These are phyloP conservation scores for Verruconis gallopava DNA, from an alignment of 2,329 filamentous ascomycete genomes.

Conservation along the genomic window DNA sequence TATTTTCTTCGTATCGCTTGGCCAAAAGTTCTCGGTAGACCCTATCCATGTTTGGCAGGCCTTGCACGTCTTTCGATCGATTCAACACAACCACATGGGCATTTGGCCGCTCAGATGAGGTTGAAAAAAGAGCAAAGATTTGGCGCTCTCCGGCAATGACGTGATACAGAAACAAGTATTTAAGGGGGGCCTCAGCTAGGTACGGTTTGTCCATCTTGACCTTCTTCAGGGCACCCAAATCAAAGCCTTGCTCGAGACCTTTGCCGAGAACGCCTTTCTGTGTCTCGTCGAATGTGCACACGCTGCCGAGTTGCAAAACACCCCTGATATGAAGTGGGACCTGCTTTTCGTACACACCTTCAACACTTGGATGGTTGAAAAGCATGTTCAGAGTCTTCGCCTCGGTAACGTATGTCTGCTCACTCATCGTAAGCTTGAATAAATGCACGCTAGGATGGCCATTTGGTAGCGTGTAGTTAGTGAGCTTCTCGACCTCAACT, in stretches of 20 bases:
- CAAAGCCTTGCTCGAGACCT: conserved; percentile 87
- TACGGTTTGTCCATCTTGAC: conserved; percentile 59
- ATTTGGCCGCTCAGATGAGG: conserved; percentile 48
- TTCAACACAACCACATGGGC: conserved; percentile 85
- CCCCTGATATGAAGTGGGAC: conserved; percentile 78
- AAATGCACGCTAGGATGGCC: conserved; percentile 88
- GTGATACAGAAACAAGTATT: conserved; percentile 87
- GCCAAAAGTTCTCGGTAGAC: conserved; percentile 70
- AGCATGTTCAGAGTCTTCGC: conserved; percentile 68
- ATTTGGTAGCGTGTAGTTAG: conserved; percentile 85
- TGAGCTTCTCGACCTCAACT: conserved; percentile 84
- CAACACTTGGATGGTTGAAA: conserved; percentile 86
- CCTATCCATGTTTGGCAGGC: conserved; percentile 79
- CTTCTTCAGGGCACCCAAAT: conserved; percentile 61
- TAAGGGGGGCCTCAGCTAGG: conserved; percentile 58
- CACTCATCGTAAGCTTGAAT: conserved; percentile 83
- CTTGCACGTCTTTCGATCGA: conserved; percentile 65
- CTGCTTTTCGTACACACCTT: conserved; percentile 94
- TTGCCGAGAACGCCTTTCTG: conserved; percentile 85
- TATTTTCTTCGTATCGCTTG: conserved; percentile 31
- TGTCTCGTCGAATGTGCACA: conserved; percentile 84
- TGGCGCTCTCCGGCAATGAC: conserved; percentile 82
- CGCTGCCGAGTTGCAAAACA: conserved; percentile 75
- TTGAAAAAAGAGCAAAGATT: conserved; percentile 88
- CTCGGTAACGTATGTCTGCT: conserved; percentile 77